Percentiles rank a stretch among this genome's conserved stretches.
Evolutionary conservation across 805 yeast genomes (phyloP).

Genomic region (Metschnikowia lunata): DNA sequence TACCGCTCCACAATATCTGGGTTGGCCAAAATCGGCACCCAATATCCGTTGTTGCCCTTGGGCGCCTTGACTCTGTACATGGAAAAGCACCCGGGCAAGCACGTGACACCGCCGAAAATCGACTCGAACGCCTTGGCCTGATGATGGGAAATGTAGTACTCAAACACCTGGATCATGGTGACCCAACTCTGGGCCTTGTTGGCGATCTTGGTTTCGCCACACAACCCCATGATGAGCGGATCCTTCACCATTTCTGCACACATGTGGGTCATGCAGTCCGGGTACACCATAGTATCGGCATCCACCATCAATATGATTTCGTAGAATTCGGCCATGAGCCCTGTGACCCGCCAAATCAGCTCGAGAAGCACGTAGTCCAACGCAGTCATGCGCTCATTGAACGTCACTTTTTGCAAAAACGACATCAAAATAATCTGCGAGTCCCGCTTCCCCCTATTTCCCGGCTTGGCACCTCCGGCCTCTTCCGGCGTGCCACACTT

Average conservation of each 20-base stretch:
- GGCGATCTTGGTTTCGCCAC: constrained; percentile 92
- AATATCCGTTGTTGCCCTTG: constrained; percentile 60
- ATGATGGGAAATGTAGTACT: constrained; percentile 89
- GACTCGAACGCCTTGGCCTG: constrained; percentile 93
- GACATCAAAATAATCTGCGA: constrained; percentile 90
- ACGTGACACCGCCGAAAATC: constrained; percentile 91
- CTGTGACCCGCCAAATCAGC: constrained; percentile 77
- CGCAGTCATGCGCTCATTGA: constrained; percentile 92
- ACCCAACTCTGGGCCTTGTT: constrained; percentile 85
- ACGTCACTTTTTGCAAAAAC: constrained; percentile 79
- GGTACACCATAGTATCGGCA: constrained; percentile 87
- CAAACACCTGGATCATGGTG: constrained; percentile 89
- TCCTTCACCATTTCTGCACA: constrained; percentile 83
- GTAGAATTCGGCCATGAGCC: constrained; percentile 76
- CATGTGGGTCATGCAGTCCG: constrained; percentile 88
- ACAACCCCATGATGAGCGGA: constrained; percentile 83
- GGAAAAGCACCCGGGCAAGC: constrained; percentile 93
- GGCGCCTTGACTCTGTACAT: constrained; percentile 91
- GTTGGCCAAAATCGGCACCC: constrained; percentile 92
- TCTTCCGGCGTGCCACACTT: constrained; percentile 88
- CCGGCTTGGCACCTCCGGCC: constrained; percentile 62
- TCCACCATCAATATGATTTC: constrained; percentile 88
- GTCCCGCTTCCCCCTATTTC: constrained; percentile 95
- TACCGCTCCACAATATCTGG: constrained; percentile 92
- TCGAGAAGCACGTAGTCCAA: constrained; percentile 75